Base-by-base conservation (phyloP, 1,284 basidiomycete genomes). In the Ceratorhiza oryzae-sativae region DNA sequence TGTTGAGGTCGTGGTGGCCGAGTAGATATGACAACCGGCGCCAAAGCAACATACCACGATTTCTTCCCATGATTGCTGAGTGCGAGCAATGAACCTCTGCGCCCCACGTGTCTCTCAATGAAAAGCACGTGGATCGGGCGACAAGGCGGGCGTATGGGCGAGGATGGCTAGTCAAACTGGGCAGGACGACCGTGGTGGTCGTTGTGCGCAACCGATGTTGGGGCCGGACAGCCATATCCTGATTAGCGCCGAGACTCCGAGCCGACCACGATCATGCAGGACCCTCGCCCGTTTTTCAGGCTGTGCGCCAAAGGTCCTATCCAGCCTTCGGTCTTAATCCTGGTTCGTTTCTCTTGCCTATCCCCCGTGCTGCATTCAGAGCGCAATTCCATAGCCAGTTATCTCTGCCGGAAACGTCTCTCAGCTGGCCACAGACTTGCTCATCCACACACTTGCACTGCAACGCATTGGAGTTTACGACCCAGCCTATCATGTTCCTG, bases 11-110 rank as follows among this genome's bases (percentile, higher is more conserved):
- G 53, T 46, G 12, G 59, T 58, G 41, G 67, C 15, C 12, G 41
- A 70, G 67, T 58, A 70, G 53, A 59, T 55, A 70, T 70, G 67
- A 59, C 53, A 70, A 70, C 67, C 67, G 63, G 34, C 63, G 63
- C 51, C 63, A 68, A 51, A 53, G 63, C 63, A 56, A 68, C 63
- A 56, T 30, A 42, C 51, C 25, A 27, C 12, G 45, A 36, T 65
- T 41, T 36, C 42, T 61, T 27, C 42, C 13, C 30, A 42, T 34
- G 59, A 56, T 56, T 34, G 55, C 36, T 42, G 53, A 23, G 39
- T 70, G 48, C 55, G 23, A 59, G 67, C 67, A 48, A 59, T 70
- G n/a, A 48, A 45, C 18, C 67, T 70, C 46, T 59, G 55, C 12
- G 25, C 23, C 46, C 53, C 53, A 70, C 67, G 67, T 70, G 55